Evolutionary conservation across 2,329 filamentous ascomycete species (phyloP), one percentile per base, ranked within the genome.

Genomic region (Phyllosticta ampelicida): DNA sequence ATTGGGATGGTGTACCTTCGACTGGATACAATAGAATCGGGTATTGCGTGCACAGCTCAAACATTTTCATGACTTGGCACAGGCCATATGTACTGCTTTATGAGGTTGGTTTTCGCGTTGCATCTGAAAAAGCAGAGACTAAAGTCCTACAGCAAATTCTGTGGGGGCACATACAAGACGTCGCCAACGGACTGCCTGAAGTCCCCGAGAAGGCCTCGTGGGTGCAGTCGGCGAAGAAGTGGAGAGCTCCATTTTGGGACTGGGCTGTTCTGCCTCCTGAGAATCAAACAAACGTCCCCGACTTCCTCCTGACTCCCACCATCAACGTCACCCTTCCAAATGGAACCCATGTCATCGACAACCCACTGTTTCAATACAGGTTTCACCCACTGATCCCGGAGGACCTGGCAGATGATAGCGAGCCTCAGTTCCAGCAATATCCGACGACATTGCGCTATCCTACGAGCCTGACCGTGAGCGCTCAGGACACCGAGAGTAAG

Each of bases 51-150:
- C 90, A 95, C 71, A 81, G 78, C 21, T 87, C 86, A 1, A 82
- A 86, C 48, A 74, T 94, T 16, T 94, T 95, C 68, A 82, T 86
- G 48, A 80, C 85, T 48, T 95, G 90, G 90, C 90, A 95, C 76
- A 82, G 90, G 54, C 87, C 89, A 0, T 95, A 92, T 70, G 75
- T 94, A 58, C 76, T 81, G 9, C 71, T 86, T 9, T 83, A 75
- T 62, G 78, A 86, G 73, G 79, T 80, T 65, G 36, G 68, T 55
- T 13, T 58, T 53, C 23, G 36, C 8, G 2, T 3, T n/a, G 1
- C 13, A 4, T 3, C 16, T n/a, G 5, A 5, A 26, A 11, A 23
- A 9, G 2, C 23, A 5, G 36, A 10, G 4, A 9, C 8, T 5
- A 26, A 9, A 16, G 5, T 1, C 9, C 3, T 50, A 30, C 60